These are phyloP conservation scores for Epichloe scottii DNA, from an alignment of 2,329 filamentous ascomycete genomes.

Conservation along the genomic window DNA sequence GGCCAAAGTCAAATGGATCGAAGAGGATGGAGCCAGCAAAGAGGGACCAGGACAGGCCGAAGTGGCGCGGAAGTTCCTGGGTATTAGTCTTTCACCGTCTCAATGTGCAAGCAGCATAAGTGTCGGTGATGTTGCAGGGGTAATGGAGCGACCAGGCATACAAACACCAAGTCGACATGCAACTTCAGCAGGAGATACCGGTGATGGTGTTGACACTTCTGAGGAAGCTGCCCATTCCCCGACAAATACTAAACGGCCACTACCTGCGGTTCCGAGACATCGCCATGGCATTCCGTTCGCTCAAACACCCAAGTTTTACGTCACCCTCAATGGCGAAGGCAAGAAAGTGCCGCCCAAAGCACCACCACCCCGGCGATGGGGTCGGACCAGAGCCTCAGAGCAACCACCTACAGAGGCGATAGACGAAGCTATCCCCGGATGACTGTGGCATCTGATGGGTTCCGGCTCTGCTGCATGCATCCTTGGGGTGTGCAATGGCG, in stretches of 20 bases:
- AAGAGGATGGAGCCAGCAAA: conserved; percentile 24
- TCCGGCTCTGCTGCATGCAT: background rate
- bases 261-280: conserved; percentile 44
- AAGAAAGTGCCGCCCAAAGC: conserved; percentile 34
- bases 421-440: background rate
- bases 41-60: conserved; percentile 26
- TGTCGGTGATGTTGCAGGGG: conserved; percentile 64
- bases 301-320: conserved; percentile 18
- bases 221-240: conserved; percentile 10
- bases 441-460: background rate
- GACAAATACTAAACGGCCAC: conserved; percentile 30
- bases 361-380: conserved; percentile 33
- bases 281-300: conserved; percentile 37
- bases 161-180: conserved; percentile 61
- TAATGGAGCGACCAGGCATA: conserved; percentile 71
- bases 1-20: conserved; percentile 57
- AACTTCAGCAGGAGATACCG: conserved; percentile 13
- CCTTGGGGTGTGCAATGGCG: background rate
- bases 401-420: conserved; percentile 12
- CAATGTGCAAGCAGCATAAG: conserved; percentile 63
- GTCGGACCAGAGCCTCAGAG: conserved; percentile 26
- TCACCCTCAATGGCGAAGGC: conserved; percentile 17
- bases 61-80: conserved; percentile 48
- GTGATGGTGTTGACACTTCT: conserved; percentile 8
- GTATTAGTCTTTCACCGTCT: conserved; percentile 54